Evolutionary conservation across 2,329 filamentous ascomycete genomes (phyloP), one percentile per base, ranked within the genome.

Genomic region (Alternaria consortialis): DNA sequence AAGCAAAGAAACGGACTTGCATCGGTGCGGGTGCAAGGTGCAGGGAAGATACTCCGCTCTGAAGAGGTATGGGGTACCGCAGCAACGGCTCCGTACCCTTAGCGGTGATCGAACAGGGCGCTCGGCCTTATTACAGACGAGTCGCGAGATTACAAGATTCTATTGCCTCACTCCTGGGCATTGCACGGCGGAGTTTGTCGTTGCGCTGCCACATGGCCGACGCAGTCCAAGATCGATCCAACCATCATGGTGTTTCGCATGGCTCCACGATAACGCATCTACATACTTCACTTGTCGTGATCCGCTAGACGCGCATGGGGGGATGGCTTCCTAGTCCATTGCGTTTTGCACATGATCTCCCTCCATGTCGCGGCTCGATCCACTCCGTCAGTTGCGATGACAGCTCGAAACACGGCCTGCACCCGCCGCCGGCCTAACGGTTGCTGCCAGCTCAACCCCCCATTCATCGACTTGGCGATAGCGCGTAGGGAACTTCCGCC

Each of bases 1-100:
- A 63, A 47, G 52, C 60, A 63, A 61, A 58, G 66, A 58, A 62
- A 59, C 56, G 64, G 54, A 32, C 57, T 65, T 55, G 67, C 67
- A 69, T 52, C 57, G 53, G 57, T 51, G 63, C 58, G 55, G 63
- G 62, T 59, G 60, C 52, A 46, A 62, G 40, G 40, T 34, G 42
- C 46, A 43, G 36, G 56, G 43, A 46, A 43, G 43, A 44, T 37
- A 34, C 29, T 40, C 42, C 39, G 55, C 29, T 48, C 34, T 11
- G 34, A 50, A 48, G n/a, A 27, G 51, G 37, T 32, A 64, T 58
- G 66, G 58, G 46, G 63, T 65, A 59, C 69, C 66, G 62, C 58
- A 54, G 54, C 62, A 62, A 60, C 55, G 69, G 69, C 64, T 62
- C 64, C 60, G 47, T 60, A 53, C 46, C 67, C 65, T 67, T 66